Base-by-base conservation (phyloP, 2,329 filamentous ascomycete genomes). In the Aureobasidium vineae region DNA sequence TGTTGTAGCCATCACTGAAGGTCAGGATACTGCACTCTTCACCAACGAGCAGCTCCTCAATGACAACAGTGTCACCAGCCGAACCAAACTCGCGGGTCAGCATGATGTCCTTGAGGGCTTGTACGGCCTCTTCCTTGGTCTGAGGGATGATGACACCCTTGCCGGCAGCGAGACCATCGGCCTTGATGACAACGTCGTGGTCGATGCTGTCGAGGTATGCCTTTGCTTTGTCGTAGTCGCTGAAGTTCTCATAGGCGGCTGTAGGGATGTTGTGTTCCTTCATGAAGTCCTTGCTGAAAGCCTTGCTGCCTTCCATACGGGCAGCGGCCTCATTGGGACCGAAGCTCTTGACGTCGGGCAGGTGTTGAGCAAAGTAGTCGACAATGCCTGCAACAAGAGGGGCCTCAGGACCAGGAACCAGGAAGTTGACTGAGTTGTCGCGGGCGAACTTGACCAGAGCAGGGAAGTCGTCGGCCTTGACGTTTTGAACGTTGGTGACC, bases 251-350 rank as follows among this genome's bases (percentile, higher is more conserved):
- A 80, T 97, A 98, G 45, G 86, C 87, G 19, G 95, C 95, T 0
- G 95, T 98, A 43, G 94, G 93, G 72, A 99, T 96, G 73, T 85
- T 85, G 79, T 96, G 87, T 70, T 89, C 88, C 78, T 90, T 89
- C 95, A 98, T 99, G 76, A 98, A 98, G 78, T 98, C 93, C 77
- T 99, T 99, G 69, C 91, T 92, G 78, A 96, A 98, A 13, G 94
- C 91, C 83, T 99, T 99, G 80, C 91, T 96, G 68, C 95, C 95
- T 79, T 99, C 95, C 85, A 99, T 91, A 52, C 86, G 85, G 21
- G 95, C 93, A 26, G 95, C 94, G 57, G 87, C 86, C 79, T 90
- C 88, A 66, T 88, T 90, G 5, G 95, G 95, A 1, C 94, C 95
- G 75, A 97, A 98, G 78, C 87, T 89, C 72, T 86, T 85, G 75